Evolutionary conservation across 2,329 filamentous ascomycete genomes (phyloP).

Genomic region (Monilinia laxa): DNA sequence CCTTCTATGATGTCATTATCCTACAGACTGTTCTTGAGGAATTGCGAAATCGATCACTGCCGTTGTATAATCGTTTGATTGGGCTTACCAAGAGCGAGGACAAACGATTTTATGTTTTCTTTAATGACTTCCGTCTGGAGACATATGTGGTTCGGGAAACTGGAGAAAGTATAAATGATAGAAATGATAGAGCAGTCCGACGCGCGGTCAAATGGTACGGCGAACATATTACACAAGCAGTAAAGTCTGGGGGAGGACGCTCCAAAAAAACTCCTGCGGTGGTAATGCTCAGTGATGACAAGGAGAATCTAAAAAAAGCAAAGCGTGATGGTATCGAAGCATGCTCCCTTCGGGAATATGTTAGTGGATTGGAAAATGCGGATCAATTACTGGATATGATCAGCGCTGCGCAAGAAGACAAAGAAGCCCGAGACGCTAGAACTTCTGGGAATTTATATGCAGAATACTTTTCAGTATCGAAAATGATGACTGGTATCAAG

Average conservation of each 20-base stretch:
- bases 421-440: conserved; percentile 62
- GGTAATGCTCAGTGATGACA: conserved; percentile 93
- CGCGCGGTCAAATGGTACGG: conserved; percentile 87
- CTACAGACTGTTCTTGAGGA: conserved; percentile 96
- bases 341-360: conserved; percentile 71
- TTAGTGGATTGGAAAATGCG: conserved; percentile 78
- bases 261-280: conserved; percentile 66
- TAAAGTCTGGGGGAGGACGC: conserved; percentile 52
- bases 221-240: conserved; percentile 69
- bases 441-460: conserved; percentile 72
- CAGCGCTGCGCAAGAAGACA: conserved; percentile 70
- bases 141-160: conserved; percentile 75
- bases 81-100: conserved; percentile 91
- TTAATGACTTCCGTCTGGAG: conserved; percentile 95
- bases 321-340: conserved; percentile 72
- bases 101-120: conserved; percentile 97
- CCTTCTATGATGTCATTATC: conserved; percentile 95
- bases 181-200: conserved; percentile 90
- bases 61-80: conserved; percentile 90
- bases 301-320: conserved; percentile 80
- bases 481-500: conserved; percentile 91
- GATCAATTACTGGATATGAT: conserved; percentile 92
- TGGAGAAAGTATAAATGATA: conserved; percentile 90
- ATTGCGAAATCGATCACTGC: conserved; percentile 87
- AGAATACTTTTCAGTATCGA: conserved; percentile 85